Percentiles rank a stretch among this genome's conserved stretches.
Conservation (phyloP, 75 land plant species). For the Azolla pinnata region DNA sequence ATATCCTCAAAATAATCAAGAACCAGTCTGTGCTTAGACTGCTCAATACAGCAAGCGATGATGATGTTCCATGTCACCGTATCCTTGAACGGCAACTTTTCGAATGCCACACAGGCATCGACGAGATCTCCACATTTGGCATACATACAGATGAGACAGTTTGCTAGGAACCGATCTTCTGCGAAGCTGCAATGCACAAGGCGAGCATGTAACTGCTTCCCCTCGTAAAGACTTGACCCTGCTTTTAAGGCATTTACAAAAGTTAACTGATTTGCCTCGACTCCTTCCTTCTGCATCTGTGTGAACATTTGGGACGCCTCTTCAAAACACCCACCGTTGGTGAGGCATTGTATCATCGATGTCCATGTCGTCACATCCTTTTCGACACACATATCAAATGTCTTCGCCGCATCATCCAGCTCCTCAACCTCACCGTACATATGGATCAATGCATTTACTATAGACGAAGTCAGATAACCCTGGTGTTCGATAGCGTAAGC, state of each 20-base stretch:
- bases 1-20: conserved; percentile 39
- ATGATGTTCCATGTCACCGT: conserved; percentile 71
- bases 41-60: conserved; percentile 52
- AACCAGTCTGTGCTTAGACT: conserved; percentile 35
- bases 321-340: background rate
- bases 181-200: conserved; percentile 23
- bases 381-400: conserved; percentile 32
- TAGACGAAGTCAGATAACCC: conserved; percentile 19
- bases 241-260: conserved; percentile 21
- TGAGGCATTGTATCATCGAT: conserved; percentile 1
- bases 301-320: conserved; percentile 5
- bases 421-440: conserved; percentile 31
- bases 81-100: conserved; percentile 49
- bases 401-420: conserved; percentile 23
- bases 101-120: conserved; percentile 39
- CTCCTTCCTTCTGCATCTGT: conserved; percentile 14
- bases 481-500: conserved; percentile 21
- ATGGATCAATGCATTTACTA: conserved; percentile 47
- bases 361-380: conserved; percentile 20
- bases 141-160: conserved; percentile 61
- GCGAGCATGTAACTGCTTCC: conserved; percentile 31
- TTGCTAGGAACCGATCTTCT: conserved; percentile 29
- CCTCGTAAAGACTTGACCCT: too few species aligned
- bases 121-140: conserved; percentile 43
- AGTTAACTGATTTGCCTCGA: conserved; percentile 12